These are phyloP conservation scores for Aspergillus pseudoterreus DNA, from an alignment of 2,329 filamentous ascomycete species.

Conservation along the genomic window DNA sequence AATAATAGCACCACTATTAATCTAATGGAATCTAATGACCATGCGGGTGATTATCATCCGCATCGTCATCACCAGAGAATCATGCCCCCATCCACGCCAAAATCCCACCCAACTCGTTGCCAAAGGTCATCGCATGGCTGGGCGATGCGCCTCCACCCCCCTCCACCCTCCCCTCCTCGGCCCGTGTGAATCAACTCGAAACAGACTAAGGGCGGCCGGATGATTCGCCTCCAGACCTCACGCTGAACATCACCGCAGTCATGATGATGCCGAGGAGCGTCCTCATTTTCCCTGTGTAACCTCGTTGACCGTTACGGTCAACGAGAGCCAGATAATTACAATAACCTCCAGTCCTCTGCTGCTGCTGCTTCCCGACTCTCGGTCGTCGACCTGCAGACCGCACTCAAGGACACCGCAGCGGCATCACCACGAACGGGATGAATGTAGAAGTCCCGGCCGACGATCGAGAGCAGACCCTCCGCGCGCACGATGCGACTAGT, in stretches of 20 bases:
- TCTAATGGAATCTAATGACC: too few relatives aligned
- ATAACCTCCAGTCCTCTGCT: neutral
- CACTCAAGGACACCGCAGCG: too few relatives aligned
- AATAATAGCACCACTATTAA: too few relatives aligned
- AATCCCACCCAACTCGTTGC: neutral
- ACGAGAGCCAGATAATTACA: neutral
- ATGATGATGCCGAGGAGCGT: neutral
- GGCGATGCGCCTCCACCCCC: neutral
- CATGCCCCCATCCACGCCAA: neutral
- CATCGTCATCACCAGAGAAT: too few relatives aligned
- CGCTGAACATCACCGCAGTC: neutral
- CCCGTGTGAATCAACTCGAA: slow-evolving; percentile 37
- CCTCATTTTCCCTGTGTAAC: neutral
- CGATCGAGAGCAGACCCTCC: slow-evolving; percentile 9
- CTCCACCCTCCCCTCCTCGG: slow-evolving; percentile 10
- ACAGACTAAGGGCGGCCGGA: slow-evolving; percentile 35
- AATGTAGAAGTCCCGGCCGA: slow-evolving; percentile 19
- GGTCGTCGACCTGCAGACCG: neutral
- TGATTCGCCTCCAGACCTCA: slow-evolving; percentile 9
- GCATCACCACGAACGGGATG: neutral
- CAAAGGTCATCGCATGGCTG: neutral
- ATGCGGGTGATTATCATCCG: too few relatives aligned
- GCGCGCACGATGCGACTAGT: neutral
- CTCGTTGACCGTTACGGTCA: neutral
- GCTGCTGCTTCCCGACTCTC: neutral